phyloP scores from a whole-genome alignment of 441 rosid species.

The Melastoma candidum region DNA sequence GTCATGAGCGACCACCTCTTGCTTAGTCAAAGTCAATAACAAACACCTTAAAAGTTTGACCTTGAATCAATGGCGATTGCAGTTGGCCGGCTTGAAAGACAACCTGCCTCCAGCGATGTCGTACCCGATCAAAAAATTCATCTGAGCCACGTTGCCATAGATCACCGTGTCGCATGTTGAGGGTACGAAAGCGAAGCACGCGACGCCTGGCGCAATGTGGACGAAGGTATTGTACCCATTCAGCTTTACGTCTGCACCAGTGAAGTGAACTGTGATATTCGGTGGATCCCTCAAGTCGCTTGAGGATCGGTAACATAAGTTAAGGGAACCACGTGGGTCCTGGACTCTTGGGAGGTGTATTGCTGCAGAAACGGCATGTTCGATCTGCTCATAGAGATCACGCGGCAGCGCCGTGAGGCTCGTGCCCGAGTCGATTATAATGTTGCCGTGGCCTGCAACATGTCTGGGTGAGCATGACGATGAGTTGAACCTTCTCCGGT shows the following conservation, averaged over 20 bases:
- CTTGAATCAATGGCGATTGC: no score
- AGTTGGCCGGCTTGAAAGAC: slow-evolving; percentile 26
- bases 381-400: slow-evolving; percentile 21
- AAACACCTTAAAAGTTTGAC: no score
- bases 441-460: slow-evolving; percentile 28
- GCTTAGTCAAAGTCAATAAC: no score
- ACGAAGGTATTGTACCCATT: slow-evolving; percentile 21
- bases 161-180: neutral
- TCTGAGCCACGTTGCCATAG: slow-evolving; percentile 30
- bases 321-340: no score
- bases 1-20: no score
- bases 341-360: slow-evolving; percentile 19
- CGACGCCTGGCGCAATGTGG: slow-evolving; percentile 1
- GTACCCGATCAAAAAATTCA: slow-evolving; percentile 22
- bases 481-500: slow-evolving; percentile 8
- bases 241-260: slow-evolving; percentile 27
- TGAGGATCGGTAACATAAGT: no score
- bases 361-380: slow-evolving; percentile 18
- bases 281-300: no score
- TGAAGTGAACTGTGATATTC: no score
- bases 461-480: neutral
- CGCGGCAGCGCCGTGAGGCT: slow-evolving; percentile 23
- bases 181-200: slow-evolving; percentile 27
- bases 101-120: slow-evolving; percentile 19
- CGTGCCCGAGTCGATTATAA: slow-evolving; percentile 38